Conservation (phyloP, 2,329 filamentous ascomycete species). For the Remersonia thermophila region DNA sequence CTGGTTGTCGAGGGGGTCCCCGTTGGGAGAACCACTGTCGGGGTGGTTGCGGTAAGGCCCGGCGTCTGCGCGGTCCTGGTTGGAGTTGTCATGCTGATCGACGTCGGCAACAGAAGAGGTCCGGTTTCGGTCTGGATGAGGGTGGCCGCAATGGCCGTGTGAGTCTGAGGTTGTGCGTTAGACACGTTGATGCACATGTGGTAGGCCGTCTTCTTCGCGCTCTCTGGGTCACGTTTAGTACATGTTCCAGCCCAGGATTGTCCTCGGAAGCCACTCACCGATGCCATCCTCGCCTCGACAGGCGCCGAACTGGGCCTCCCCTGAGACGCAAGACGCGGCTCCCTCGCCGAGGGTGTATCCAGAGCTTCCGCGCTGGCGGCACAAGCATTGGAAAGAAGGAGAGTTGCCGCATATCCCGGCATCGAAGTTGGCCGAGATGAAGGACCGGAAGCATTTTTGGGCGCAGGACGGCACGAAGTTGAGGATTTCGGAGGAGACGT, state of each 20-base stretch:
- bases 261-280: constrained; percentile 21
- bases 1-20: constrained; percentile 4
- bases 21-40: constrained; percentile 8
- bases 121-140: constrained; percentile 30
- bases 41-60: constrained; percentile 38
- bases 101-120: constrained; percentile 18
- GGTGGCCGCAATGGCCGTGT: constrained; percentile 46
- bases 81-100: constrained; percentile 8
- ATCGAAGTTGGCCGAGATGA: constrained; percentile 48
- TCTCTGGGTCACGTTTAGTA: constrained; percentile 22
- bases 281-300: constrained; percentile 37
- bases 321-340: constrained; percentile 53
- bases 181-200: constrained; percentile 43
- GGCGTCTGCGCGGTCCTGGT: constrained; percentile 7
- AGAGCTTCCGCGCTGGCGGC: constrained; percentile 42
- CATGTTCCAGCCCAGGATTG: constrained; percentile 2
- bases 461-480: constrained; percentile 46
- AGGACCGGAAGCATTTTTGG: constrained; percentile 46
- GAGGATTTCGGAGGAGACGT: constrained; percentile 27
- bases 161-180: constrained; percentile 43
- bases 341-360: constrained; percentile 63
- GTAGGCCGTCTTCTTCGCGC: constrained; percentile 37
- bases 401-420: constrained; percentile 33
- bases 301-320: constrained; percentile 34
- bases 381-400: constrained; percentile 50